Conservation (phyloP, 2,329 filamentous ascomycete genomes). For the Ophiostoma tasmaniense region DNA sequence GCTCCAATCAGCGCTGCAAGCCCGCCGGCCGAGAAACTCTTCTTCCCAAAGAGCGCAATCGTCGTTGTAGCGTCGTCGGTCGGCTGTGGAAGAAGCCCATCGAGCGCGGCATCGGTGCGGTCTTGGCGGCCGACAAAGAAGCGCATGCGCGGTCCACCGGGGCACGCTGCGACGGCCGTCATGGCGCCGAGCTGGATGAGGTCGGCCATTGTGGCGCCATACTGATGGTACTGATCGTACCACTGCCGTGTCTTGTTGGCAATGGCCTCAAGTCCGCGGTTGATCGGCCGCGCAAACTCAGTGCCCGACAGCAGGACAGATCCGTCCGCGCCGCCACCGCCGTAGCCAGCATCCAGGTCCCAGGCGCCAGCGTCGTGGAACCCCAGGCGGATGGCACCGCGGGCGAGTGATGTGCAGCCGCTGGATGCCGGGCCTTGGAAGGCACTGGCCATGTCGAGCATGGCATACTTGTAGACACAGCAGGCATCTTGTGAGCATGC, state of each 20-base stretch:
- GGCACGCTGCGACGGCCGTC: constrained; percentile 40
- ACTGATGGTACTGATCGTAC: constrained; percentile 31
- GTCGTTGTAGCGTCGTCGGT: constrained; percentile 34
- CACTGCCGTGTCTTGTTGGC: constrained; percentile 31
- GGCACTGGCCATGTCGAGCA: neutral
- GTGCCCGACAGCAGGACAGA: constrained; percentile 32
- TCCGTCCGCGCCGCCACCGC: constrained; percentile 34
- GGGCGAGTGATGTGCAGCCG: constrained; percentile 32
- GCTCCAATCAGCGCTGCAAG: constrained; percentile 47
- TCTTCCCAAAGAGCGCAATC: constrained; percentile 38
- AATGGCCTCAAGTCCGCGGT: constrained; percentile 37
- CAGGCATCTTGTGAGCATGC: neutral
- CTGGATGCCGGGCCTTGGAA: neutral
- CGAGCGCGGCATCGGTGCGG: constrained; percentile 31
- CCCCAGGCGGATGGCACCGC: constrained; percentile 35
- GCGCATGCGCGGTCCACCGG: constrained; percentile 40
- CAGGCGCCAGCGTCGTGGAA: constrained; percentile 41
- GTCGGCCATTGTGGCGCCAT: constrained; percentile 40
- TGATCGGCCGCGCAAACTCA: constrained; percentile 32
- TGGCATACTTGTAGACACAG: neutral
- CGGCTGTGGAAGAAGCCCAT: constrained; percentile 37
- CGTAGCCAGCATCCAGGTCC: constrained; percentile 24
- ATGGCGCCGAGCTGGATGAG: constrained; percentile 43
- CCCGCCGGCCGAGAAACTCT: constrained; percentile 41
- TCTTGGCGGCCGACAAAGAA: constrained; percentile 42